Conservation (phyloP, 176 grass and related monocot genomes). For the Stipa capillata region DNA sequence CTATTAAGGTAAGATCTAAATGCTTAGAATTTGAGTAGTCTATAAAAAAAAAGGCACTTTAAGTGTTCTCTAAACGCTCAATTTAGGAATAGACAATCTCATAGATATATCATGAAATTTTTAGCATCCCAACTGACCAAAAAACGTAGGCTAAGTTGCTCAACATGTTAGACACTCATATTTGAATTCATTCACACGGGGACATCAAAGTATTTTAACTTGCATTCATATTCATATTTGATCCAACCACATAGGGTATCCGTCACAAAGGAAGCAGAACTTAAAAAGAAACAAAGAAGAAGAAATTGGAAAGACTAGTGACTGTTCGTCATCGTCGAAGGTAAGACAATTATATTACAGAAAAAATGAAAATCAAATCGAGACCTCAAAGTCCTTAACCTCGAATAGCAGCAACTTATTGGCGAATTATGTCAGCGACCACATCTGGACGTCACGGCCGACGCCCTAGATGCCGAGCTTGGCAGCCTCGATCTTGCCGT, state of each 20-base stretch:
- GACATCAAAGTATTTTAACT: neutral
- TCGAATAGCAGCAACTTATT: neutral
- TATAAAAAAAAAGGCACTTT: no score
- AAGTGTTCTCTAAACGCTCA: no score
- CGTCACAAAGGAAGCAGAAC: neutral
- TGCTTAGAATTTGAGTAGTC: no score
- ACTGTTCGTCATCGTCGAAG: slow-evolving; percentile 24
- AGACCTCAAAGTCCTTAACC: neutral
- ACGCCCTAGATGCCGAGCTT: slow-evolving; percentile 2
- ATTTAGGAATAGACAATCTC: no score
- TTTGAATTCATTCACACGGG: neutral
- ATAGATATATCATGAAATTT: neutral
- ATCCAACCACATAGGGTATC: neutral
- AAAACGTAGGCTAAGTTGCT: neutral
- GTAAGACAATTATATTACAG: slow-evolving; percentile 13
- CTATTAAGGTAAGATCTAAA: no score
- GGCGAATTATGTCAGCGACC: neutral
- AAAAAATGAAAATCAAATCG: neutral
- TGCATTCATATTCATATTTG: slow-evolving; percentile 21
- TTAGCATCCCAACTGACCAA: neutral
- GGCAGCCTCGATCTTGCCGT: slow-evolving; percentile 1
- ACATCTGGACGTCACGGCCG: neutral
- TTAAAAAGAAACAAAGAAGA: neutral
- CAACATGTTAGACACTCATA: neutral
- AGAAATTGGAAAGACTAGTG: neutral